Evolutionary conservation across 2,329 filamentous ascomycete species (phyloP), one percentile per base, ranked within the genome.

Genomic region (Knufia fluminis): DNA sequence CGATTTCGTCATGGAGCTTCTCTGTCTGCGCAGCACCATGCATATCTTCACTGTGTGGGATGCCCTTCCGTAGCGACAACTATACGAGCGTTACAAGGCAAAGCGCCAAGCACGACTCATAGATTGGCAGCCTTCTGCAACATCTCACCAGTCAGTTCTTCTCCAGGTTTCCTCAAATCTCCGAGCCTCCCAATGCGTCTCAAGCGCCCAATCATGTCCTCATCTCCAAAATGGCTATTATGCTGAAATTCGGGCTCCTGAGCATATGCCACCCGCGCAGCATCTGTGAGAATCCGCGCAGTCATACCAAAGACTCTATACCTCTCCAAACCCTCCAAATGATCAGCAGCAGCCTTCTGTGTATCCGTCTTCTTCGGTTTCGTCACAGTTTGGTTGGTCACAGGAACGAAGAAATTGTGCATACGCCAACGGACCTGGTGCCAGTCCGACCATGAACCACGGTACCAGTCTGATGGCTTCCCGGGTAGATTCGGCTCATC

Each of bases 271-370:
- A 94, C 76, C 54, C 86, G 75, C 28, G 91, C 90, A 3, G 85
- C 84, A 68, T 97, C 91, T 3, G 96, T 86, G 48, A 96, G 66
- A 48, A 97, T 91, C 46, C 88, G 74, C 2, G 88, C 91, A 47
- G 91, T 97, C 87, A 97, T 91, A 14, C 91, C 91, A 78, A 90
- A 96, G 3, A 97, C 89, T 58, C 85, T 82, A 68, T 92, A 95
- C 32, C 85, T 73, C 36, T 69, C 69, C 39, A 75, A 57, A 8
- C 65, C 71, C 50, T 78, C 70, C 14, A 75, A 59, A 23, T 62
- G 50, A 26, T 59, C 61, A 28, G 64, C 62, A 7, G 64, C 62
- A 22, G 52, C 51, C 47, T 70, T 68, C 62, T 79, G 67, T 4
- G 36, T 42, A 50, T 67, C 67, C 49, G 63, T 63, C 42, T 51